phyloP scores from a whole-genome alignment of 2,329 filamentous ascomycete species.

The Diplodia corticola region DNA sequence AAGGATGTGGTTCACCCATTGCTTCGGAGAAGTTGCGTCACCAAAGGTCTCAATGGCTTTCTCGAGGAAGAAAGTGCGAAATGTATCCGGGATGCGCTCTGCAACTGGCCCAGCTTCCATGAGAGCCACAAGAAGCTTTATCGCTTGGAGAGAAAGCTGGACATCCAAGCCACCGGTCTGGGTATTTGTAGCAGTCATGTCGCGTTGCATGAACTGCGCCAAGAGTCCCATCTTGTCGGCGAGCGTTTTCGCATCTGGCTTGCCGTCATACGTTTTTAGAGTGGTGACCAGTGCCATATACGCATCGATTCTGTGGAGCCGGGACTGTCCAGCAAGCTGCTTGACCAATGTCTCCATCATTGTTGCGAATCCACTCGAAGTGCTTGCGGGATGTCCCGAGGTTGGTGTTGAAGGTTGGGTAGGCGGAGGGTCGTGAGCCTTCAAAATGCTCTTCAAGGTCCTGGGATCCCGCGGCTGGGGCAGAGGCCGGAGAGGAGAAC shows the following conservation, averaged over 20 bases:
- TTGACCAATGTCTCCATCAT: constrained; percentile 85
- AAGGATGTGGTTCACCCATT: constrained; percentile 70
- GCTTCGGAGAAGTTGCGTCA: constrained; percentile 69
- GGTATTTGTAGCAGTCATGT: constrained; percentile 61
- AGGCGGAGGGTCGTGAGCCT: constrained; percentile 55
- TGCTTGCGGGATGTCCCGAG: constrained; percentile 43
- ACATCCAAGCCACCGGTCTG: constrained; percentile 60
- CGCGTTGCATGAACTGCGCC: constrained; percentile 79
- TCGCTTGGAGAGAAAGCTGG: constrained; percentile 72
- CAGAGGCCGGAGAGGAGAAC: constrained; percentile 48
- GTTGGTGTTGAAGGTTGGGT: background rate
- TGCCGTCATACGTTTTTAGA: constrained; percentile 77
- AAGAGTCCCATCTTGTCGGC: constrained; percentile 75
- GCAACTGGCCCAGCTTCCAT: constrained; percentile 73
- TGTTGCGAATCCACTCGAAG: constrained; percentile 63
- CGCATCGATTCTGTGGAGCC: constrained; percentile 75
- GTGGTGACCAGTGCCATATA: constrained; percentile 78
- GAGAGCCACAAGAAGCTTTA: constrained; percentile 76
- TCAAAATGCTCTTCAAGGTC: constrained; percentile 77
- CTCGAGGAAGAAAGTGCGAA: constrained; percentile 77
- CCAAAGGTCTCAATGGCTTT: constrained; percentile 74
- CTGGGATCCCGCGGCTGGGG: constrained; percentile 54
- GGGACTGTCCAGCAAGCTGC: constrained; percentile 74
- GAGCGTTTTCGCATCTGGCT: constrained; percentile 55
- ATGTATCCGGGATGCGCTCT: constrained; percentile 71